Conservation (phyloP, 2,329 filamentous ascomycete genomes). For the Colletotrichum chlorophyti region DNA sequence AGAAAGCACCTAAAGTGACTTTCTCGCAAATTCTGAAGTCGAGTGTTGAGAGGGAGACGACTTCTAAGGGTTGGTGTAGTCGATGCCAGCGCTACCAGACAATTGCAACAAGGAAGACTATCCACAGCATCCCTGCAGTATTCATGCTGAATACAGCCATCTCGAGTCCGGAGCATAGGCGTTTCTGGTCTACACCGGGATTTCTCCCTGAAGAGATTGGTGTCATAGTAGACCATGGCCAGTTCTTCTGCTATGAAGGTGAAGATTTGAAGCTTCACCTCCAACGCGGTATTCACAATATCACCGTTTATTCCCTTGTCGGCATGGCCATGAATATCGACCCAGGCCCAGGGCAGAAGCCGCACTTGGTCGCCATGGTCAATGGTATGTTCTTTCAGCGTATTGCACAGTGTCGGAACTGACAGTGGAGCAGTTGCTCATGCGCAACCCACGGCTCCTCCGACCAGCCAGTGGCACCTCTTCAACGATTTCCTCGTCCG, state of each 20-base stretch:
- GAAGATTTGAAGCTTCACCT: slow-evolving; percentile 84
- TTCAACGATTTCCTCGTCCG: slow-evolving; percentile 98
- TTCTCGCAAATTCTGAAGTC: slow-evolving; percentile 94
- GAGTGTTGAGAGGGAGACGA: slow-evolving; percentile 88
- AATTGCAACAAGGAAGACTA: slow-evolving; percentile 82
- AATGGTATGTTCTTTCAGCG: slow-evolving; percentile 64
- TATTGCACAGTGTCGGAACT: background rate
- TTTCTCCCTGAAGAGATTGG: slow-evolving; percentile 96
- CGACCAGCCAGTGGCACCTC: slow-evolving; percentile 83
- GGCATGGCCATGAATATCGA: slow-evolving; percentile 92
- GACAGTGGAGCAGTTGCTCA: slow-evolving; percentile 61
- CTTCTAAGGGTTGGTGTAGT: slow-evolving; percentile 91
- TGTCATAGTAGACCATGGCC: slow-evolving; percentile 87
- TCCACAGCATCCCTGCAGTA: slow-evolving; percentile 83
- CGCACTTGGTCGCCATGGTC: slow-evolving; percentile 89
- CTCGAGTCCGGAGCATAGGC: slow-evolving; percentile 73
- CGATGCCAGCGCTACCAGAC: slow-evolving; percentile 91
- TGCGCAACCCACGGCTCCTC: slow-evolving; percentile 64
- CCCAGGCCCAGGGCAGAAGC: slow-evolving; percentile 81
- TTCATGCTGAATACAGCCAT: slow-evolving; percentile 87
- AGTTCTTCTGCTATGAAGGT: slow-evolving; percentile 94
- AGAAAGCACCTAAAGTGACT: slow-evolving; percentile 62
- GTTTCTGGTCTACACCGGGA: slow-evolving; percentile 86
- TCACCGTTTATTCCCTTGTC: slow-evolving; percentile 89
- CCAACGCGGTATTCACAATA: slow-evolving; percentile 78